Evolutionary conservation across 148 eudicot genomes (phyloP).

Genomic region (Arctostaphylos glauca): DNA sequence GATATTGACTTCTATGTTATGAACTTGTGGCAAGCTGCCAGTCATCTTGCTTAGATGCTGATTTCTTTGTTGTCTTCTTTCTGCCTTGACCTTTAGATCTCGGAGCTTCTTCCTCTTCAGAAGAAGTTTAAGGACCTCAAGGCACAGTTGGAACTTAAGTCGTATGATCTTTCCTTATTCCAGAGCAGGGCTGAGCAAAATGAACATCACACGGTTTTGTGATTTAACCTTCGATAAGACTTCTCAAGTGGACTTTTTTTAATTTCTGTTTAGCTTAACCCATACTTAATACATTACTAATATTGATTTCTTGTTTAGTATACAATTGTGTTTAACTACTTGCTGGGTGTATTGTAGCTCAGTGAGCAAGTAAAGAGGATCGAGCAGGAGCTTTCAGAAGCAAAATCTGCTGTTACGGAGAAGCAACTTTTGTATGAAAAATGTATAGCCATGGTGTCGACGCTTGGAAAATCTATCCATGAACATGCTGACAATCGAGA

Average conservation of each 20-base stretch:
- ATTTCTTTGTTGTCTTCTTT: slow-evolving; percentile 1
- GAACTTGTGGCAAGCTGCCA: background rate
- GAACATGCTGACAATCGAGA: slow-evolving; percentile 70
- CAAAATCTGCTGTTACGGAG: slow-evolving; percentile 59
- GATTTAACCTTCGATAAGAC: slow-evolving; percentile 1
- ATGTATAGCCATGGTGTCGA: slow-evolving; percentile 59
- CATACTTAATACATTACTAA: background rate
- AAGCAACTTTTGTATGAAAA: slow-evolving; percentile 52
- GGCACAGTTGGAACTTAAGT: slow-evolving; percentile 75
- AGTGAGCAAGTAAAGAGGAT: slow-evolving; percentile 77
- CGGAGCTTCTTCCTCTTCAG: slow-evolving; percentile 74
- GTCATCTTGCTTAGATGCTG: background rate
- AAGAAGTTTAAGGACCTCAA: slow-evolving; percentile 68
- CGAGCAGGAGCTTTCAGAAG: slow-evolving; percentile 83
- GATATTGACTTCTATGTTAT: background rate
- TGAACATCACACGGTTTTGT: slow-evolving; percentile 90
- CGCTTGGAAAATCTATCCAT: slow-evolving; percentile 72
- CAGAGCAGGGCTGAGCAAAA: slow-evolving; percentile 85
- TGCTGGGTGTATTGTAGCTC: slow-evolving; percentile 48
- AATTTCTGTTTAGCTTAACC: background rate
- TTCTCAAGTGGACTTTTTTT: background rate
- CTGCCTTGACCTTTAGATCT: slow-evolving; percentile 44
- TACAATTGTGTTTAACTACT: background rate
- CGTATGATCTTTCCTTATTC: slow-evolving; percentile 77
- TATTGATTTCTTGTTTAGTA: too few relatives aligned